These are phyloP conservation scores for Vaccinium myrtillus DNA, from an alignment of 148 eudicot genomes.

Conservation along the genomic window DNA sequence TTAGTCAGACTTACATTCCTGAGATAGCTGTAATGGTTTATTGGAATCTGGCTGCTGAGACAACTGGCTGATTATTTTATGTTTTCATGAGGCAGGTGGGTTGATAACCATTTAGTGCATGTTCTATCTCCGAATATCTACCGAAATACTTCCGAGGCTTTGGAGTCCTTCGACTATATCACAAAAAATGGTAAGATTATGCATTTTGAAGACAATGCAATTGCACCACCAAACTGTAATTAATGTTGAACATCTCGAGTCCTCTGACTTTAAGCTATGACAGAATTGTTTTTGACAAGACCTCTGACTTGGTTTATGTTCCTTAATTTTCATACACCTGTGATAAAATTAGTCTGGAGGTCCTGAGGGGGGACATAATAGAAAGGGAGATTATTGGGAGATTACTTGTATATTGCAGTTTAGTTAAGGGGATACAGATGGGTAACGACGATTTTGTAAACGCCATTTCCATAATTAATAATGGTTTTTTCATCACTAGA, in stretches of 20 bases:
- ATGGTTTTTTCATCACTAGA: no score
- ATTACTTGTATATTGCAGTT: no score
- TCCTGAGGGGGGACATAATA: neutral
- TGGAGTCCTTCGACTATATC: slow-evolving; percentile 71
- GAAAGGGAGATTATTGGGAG: no score
- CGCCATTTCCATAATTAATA: no score
- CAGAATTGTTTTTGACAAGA: neutral
- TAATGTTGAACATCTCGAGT: neutral
- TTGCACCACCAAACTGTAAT: neutral
- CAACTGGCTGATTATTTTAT: neutral
- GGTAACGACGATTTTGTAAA: no score
- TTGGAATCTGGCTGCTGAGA: slow-evolving; percentile 2
- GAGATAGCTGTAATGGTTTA: neutral
- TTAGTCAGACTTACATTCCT: slow-evolving; percentile 3
- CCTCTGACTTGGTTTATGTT: neutral
- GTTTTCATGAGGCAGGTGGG: slow-evolving; percentile 46
- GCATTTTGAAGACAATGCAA: neutral
- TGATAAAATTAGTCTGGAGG: neutral
- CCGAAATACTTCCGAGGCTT: slow-evolving; percentile 64
- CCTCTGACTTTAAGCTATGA: neutral
- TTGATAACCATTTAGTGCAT: slow-evolving; percentile 69
- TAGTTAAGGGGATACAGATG: no score
- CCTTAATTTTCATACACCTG: neutral
- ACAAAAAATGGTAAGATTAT: slow-evolving; percentile 54
- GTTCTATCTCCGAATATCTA: slow-evolving; percentile 75